Evolutionary conservation across 2,329 filamentous ascomycete species (phyloP).

Genomic region (Sporothrix globosa): DNA sequence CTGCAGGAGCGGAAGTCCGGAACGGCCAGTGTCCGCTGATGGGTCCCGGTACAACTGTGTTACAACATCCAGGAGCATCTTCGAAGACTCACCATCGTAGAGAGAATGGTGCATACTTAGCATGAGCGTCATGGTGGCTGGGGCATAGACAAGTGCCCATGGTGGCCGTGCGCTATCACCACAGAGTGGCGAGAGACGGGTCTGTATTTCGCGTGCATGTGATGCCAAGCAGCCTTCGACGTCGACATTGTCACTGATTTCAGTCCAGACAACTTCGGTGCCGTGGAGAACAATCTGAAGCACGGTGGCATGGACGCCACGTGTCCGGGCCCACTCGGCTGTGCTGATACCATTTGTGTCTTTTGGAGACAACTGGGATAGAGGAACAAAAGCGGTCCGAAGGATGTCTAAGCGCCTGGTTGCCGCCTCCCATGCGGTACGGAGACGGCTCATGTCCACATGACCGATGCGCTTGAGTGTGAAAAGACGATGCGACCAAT

Average conservation of each 20-base stretch:
- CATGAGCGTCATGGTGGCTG: conserved; percentile 42
- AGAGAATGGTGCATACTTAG: conserved; percentile 61
- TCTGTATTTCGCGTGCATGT: background rate
- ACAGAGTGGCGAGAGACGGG: background rate
- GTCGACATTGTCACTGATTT: background rate
- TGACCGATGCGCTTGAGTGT: conserved; percentile 38
- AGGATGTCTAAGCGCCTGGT: conserved; percentile 43
- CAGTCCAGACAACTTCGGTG: background rate
- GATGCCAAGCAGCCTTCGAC: background rate
- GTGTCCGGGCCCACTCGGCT: conserved; percentile 1
- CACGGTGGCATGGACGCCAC: background rate
- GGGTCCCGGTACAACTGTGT: conserved; percentile 22
- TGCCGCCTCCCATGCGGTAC: conserved; percentile 43
- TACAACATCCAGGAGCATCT: conserved; percentile 54
- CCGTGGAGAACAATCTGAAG: background rate
- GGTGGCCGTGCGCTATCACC: conserved; percentile 38
- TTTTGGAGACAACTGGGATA: conserved; percentile 35
- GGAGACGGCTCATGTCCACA: conserved; percentile 41
- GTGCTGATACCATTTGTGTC: background rate
- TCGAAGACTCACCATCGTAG: conserved; percentile 64
- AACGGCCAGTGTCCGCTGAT: background rate
- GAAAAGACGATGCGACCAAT: conserved; percentile 48
- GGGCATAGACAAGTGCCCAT: conserved; percentile 45
- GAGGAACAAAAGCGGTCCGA: conserved; percentile 45
- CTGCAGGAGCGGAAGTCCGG: background rate